Evolutionary conservation across 805 yeast genomes (phyloP), one percentile per base, ranked within the genome.

Genomic region (Metschnikowia corniflorae): DNA sequence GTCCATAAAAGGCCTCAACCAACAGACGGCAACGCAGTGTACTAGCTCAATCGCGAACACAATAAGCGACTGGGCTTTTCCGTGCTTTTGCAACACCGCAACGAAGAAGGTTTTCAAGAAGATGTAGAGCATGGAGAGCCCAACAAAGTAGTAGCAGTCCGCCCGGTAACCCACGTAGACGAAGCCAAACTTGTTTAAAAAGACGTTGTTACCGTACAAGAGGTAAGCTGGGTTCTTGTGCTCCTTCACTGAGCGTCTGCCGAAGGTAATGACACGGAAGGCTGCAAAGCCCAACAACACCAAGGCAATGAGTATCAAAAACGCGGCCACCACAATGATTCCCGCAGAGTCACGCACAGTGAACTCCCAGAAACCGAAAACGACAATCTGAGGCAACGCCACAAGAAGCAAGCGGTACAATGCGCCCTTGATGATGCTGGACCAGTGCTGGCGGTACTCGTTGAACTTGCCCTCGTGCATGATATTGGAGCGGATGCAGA

Each of bases 201-300:
- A 77, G 29, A 71, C 75, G 4, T 81, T 73, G 56, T 93, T 95
- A 31, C 97, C 96, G 54, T 75, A 93, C 44, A 93, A 71, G 43
- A 88, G 68, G 56, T 86, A 91, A 0, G 98, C 97, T 0, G 98
- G 96, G 53, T 88, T 91, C 55, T 85, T 82, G 69, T 81, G 86
- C 38, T 85, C 70, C 41, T 71, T 68, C 17, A 73, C 66, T 0
- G 97, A 88, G 48, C 73, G 74, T 44, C 80, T 65, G 23, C 96
- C 98, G 41, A 79, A 71, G n/a, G 74, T 41, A 33, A 85, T 58
- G n/a, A 88, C 91, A 55, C 82, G 78, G 14, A 71, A 53, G 1
- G 93, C 75, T 4, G 96, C 96, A 57, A 78, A 87, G 7, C 67
- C 57, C 44, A 93, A 65, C 32, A 91, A 66, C 2, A 74, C 75